Evolutionary conservation across 2,329 filamentous ascomycete species (phyloP), one percentile per base, ranked within the genome.

Genomic region (Ophiosphaerella herpotricha): DNA sequence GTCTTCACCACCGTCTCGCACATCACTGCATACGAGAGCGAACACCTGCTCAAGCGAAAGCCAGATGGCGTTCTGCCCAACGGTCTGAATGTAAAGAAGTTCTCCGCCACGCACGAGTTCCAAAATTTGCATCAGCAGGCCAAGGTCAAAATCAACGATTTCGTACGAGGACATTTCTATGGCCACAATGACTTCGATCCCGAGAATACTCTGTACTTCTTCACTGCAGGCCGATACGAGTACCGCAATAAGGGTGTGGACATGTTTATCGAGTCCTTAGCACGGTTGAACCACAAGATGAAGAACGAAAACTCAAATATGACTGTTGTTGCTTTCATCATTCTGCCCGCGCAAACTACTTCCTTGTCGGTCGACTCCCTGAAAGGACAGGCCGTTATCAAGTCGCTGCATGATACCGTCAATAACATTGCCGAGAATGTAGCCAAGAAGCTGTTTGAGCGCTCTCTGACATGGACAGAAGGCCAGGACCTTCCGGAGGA

Each of bases 1-100:
- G 94, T 99, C 66, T 97, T 99, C 78, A 99, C 94, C 18, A 99
- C 94, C 1, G 94, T 99, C 52, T 97, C 93, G 14, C 94, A 97
- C 75, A 97, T 99, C 70, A 99, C 94, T 4, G 94, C 94, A 8
- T 97, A 96, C 75, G 94, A 99, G 77, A 96, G 91, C 67, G 94
- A 99, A 79, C 93, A 99, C 77, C 77, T 99, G 63, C 83, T 99
- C 59, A 97, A 97, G 83, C 88, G 94, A 58, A 97, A 97, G 77
- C 94, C 94, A 1, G 94, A 99, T 64, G 94, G 94, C 36, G 94
- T 99, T 6, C 76, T 97, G 61, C 94, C 94, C 62, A 99, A 99
- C 67, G 94, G 94, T 58, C 82, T 99, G 67, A 99, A 99, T 67
- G 94, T 99, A 54, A 97, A 92, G 76, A 97, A 97, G 75, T 97